These are phyloP conservation scores for Escovopsis sp. DNA, from an alignment of 2,329 filamentous ascomycete species.

Conservation along the genomic window DNA sequence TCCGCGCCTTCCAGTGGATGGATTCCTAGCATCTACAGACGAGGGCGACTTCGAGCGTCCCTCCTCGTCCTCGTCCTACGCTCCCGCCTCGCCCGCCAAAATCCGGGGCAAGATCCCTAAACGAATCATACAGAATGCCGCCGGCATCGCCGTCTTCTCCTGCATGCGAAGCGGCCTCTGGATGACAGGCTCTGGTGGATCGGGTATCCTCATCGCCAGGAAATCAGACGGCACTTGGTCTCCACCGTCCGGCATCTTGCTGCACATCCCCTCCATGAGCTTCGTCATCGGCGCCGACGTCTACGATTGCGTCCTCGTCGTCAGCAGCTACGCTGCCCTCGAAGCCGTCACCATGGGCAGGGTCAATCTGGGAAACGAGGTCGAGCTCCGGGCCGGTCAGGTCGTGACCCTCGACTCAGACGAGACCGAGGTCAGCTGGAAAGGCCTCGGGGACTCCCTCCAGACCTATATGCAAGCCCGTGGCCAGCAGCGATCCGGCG, in stretches of 20 bases:
- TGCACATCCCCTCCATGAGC: constrained; percentile 77
- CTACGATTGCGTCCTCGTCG: constrained; percentile 87
- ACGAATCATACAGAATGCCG: constrained; percentile 73
- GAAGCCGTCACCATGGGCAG: constrained; percentile 69
- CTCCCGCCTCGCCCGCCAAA: constrained; percentile 28
- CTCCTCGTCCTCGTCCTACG: constrained; percentile 14
- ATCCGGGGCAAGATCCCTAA: constrained; percentile 70
- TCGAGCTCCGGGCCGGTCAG: constrained; percentile 63
- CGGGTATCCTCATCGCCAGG: constrained; percentile 70
- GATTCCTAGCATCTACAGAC: constrained; percentile 34
- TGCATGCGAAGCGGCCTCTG: constrained; percentile 89
- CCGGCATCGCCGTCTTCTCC: constrained; percentile 84
- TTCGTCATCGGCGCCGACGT: constrained; percentile 88
- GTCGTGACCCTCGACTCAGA: constrained; percentile 40
- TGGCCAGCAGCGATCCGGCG: constrained; percentile 38
- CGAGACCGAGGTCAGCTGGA: constrained; percentile 35
- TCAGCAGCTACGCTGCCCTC: constrained; percentile 72
- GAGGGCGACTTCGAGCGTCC: constrained; percentile 13
- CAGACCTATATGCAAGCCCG: constrained; percentile 44
- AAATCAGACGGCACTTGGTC: constrained; percentile 83
- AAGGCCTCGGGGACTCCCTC: constrained; percentile 37
- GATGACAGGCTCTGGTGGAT: constrained; percentile 81
- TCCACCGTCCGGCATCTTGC: constrained; percentile 75
- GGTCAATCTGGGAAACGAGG: constrained; percentile 68
- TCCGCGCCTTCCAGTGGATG: constrained; percentile 29